A percentile compares a stretch with the other conserved stretches of the same genome.
These are phyloP conservation scores for Diospyros kaki DNA, from an alignment of 148 eudicot genomes.

Conservation along the genomic window DNA sequence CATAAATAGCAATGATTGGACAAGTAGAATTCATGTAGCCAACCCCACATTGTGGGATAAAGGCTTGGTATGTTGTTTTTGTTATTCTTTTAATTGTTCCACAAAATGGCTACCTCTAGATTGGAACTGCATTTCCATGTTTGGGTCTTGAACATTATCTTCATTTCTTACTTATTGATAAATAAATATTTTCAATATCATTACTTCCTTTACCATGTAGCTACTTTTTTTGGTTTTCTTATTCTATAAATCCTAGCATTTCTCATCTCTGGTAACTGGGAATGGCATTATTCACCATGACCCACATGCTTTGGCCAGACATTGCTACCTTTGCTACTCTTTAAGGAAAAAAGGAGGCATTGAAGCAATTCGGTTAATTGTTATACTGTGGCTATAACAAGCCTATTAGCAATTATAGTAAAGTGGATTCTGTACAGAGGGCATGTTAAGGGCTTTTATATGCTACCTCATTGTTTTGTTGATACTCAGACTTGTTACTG, in stretches of 20 bases:
- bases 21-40: too few species aligned
- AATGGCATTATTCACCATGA: background rate
- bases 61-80: too few species aligned
- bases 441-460: conserved; percentile 9
- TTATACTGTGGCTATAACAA: background rate
- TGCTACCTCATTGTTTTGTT: background rate
- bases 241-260: background rate
- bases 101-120: background rate
- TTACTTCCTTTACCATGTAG: background rate
- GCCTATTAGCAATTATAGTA: background rate
- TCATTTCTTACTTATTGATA: background rate
- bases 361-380: background rate
- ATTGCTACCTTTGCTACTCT: background rate
- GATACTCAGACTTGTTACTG: conserved; percentile 17
- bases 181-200: background rate
- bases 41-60: background rate
- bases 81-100: background rate
- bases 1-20: too few species aligned
- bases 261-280: background rate
- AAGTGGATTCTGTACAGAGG: background rate
- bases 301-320: background rate
- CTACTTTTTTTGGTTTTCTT: background rate
- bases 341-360: background rate
- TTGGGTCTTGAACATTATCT: conserved; percentile 1
- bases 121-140: background rate